Percentiles rank a stretch among this genome's conserved stretches.
phyloP scores from a whole-genome alignment of 2,329 filamentous ascomycete species.

The Ceratocystis diversiconidia region DNA sequence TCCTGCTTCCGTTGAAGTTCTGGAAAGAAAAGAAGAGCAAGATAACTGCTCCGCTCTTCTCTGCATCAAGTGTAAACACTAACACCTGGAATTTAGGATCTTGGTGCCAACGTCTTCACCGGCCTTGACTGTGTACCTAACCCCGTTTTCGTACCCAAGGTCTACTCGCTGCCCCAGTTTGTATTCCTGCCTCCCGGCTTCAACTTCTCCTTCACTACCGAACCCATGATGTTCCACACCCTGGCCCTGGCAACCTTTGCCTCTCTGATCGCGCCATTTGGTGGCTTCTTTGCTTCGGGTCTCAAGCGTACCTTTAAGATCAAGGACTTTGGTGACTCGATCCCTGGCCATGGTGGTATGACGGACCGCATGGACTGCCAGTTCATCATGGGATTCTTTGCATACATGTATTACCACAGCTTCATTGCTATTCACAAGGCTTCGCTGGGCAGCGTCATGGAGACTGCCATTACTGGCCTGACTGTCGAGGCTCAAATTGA shows the following conservation, averaged over 20 bases:
- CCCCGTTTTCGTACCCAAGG: constrained; percentile 71
- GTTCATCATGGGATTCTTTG: constrained; percentile 99
- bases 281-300: constrained; percentile 94
- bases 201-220: constrained; percentile 54
- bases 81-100: constrained; percentile 37
- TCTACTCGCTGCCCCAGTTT: constrained; percentile 58
- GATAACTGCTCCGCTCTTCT: too few species aligned
- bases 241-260: constrained; percentile 84
- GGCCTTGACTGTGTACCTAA: constrained; percentile 83
- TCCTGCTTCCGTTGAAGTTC: background rate
- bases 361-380: constrained; percentile 99
- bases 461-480: constrained; percentile 81
- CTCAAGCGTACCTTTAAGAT: constrained; percentile 99
- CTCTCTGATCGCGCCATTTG: constrained; percentile 91
- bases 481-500: constrained; percentile 81
- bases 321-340: constrained; percentile 98
- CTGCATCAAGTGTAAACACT: too few species aligned
- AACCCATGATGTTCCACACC: constrained; percentile 88
- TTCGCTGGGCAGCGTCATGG: constrained; percentile 73
- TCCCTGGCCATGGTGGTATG: constrained; percentile 93
- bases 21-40: too few species aligned
- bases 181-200: constrained; percentile 50
- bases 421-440: constrained; percentile 86
- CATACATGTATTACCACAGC: constrained; percentile 96
- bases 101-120: constrained; percentile 84